A percentile compares a stretch with the other conserved stretches of the same genome.
Evolutionary conservation across 1,284 basidiomycete species (phyloP).

Genomic region (Ceratobasidium sp.): DNA sequence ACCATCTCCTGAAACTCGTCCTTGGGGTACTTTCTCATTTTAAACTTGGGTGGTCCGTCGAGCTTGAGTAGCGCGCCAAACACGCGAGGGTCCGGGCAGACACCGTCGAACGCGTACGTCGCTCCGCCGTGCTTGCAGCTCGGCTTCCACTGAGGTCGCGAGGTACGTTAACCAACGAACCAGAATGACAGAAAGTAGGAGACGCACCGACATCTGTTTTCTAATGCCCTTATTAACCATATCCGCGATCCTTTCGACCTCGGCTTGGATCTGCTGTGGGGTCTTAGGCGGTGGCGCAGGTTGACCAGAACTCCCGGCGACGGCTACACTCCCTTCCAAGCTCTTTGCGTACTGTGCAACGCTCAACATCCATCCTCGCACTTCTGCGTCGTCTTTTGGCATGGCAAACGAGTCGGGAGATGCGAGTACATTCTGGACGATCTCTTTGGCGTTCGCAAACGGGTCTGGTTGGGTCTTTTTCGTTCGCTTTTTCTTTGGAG

Average conservation of each 20-base stretch:
- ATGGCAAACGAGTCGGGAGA: conserved; percentile 24
- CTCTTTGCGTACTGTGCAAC: conserved; percentile 29
- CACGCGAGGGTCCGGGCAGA: conserved; percentile 16
- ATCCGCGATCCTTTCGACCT: conserved; percentile 9
- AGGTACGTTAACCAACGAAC: neutral
- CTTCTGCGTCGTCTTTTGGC: conserved; percentile 13
- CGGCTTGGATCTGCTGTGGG: conserved; percentile 14
- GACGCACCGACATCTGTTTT: conserved; percentile 31
- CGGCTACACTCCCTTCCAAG: conserved; percentile 24
- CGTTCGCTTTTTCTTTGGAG: conserved; percentile 22
- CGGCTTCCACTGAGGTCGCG: conserved; percentile 10
- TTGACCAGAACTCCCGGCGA: conserved; percentile 10
- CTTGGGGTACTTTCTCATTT: conserved; percentile 6
- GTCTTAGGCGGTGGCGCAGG: conserved; percentile 25
- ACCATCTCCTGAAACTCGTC: conserved; percentile 36
- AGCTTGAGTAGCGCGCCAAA: conserved; percentile 14
- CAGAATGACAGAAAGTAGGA: neutral
- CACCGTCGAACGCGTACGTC: conserved; percentile 24
- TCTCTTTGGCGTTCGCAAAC: conserved; percentile 10
- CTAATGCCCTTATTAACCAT: conserved; percentile 29
- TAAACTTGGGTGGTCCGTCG: conserved; percentile 12
- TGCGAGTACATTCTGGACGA: conserved; percentile 18
- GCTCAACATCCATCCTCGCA: neutral
- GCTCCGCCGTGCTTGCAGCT: conserved; percentile 29
- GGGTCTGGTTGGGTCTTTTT: conserved; percentile 33